These are phyloP conservation scores for Sporothrix luriei DNA, from an alignment of 2,329 filamentous ascomycete genomes.

Conservation along the genomic window DNA sequence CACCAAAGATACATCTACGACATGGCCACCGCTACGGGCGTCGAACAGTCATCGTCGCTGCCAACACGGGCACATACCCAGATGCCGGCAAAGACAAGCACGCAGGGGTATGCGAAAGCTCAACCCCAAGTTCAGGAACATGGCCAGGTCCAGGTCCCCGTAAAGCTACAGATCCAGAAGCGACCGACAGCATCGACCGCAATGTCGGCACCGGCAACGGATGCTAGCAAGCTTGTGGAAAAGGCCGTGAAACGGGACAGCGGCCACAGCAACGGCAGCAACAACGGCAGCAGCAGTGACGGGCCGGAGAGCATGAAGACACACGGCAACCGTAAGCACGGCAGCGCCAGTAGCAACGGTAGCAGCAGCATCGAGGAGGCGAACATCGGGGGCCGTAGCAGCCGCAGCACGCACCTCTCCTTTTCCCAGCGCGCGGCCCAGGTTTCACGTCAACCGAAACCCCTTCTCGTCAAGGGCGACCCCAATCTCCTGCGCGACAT, in stretches of 20 bases:
- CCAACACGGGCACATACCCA: neutral
- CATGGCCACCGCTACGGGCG: conserved; percentile 8
- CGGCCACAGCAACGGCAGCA: conserved; percentile 3
- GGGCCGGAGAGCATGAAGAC: neutral
- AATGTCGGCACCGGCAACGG: neutral
- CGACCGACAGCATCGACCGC: neutral
- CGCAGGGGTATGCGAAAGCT: neutral
- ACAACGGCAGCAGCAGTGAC: neutral
- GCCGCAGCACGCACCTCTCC: conserved; percentile 20
- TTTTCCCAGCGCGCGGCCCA: conserved; percentile 32
- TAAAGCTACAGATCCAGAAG: neutral
- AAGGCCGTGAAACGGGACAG: neutral
- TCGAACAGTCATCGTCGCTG: neutral
- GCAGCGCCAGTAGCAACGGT: conserved; percentile 8
- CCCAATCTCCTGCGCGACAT: conserved; percentile 46
- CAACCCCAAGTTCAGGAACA: neutral
- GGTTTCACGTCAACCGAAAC: conserved; percentile 30
- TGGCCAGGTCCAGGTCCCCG: neutral
- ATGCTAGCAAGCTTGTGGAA: neutral
- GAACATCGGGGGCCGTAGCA: too few species aligned
- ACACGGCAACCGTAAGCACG: conserved; percentile 5
- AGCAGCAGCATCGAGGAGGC: neutral
- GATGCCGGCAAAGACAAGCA: neutral
- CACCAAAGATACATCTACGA: neutral
- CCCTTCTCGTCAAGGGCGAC: conserved; percentile 45